Evolutionary conservation across 1,139 yeast genomes (phyloP).

Genomic region (Hansenula sp.): DNA sequence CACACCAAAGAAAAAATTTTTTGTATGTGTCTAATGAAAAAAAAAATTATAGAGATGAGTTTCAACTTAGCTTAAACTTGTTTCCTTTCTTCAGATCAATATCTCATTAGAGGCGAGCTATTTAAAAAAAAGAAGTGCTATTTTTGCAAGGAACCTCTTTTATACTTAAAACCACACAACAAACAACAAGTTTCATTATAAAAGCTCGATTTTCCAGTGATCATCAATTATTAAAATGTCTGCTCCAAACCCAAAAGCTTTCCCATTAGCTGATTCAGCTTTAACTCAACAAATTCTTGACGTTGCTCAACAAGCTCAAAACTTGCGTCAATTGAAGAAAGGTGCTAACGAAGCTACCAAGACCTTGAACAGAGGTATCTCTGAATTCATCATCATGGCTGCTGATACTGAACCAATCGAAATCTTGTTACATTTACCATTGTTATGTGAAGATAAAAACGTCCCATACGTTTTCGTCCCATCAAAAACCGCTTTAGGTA

Average conservation of each 20-base stretch:
- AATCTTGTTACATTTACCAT: slow-evolving; percentile 94
- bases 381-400: slow-evolving; percentile 99
- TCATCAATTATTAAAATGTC: slow-evolving; percentile 37
- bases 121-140: slow-evolving; percentile 1
- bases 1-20: neutral
- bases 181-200: slow-evolving; percentile 6
- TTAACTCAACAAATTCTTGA: slow-evolving; percentile 96
- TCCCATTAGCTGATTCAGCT: slow-evolving; percentile 96
- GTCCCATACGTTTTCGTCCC: slow-evolving; percentile 99
- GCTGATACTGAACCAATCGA: slow-evolving; percentile 99
- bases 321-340: slow-evolving; percentile 96
- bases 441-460: slow-evolving; percentile 98
- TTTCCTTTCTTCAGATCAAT: neutral
- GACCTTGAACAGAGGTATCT: slow-evolving; percentile 98
- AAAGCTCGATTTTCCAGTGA: neutral
- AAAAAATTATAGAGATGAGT: neutral
- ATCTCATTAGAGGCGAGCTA: slow-evolving; percentile 23
- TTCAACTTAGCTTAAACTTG: neutral
- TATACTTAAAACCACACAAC: neutral
- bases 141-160: slow-evolving; percentile 62
- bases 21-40: neutral
- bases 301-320: slow-evolving; percentile 96
- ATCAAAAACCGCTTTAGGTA: slow-evolving; percentile 96
- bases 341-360: slow-evolving; percentile 99
- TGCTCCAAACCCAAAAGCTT: slow-evolving; percentile 92